Evolutionary conservation across 1,139 yeast genomes (phyloP).

Genomic region (Taiozyma onychis): DNA sequence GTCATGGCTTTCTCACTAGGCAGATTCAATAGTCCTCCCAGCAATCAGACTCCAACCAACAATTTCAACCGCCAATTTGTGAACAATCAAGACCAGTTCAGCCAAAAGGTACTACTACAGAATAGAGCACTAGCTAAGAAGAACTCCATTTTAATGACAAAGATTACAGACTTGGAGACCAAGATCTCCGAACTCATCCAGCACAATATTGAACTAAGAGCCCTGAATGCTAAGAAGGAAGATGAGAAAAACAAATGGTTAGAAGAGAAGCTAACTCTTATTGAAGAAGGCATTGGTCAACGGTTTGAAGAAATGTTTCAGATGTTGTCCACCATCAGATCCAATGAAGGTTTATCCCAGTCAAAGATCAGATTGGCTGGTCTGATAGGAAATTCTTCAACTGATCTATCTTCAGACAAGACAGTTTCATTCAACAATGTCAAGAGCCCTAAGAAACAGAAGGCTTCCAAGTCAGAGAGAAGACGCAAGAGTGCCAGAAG

Average conservation of each 20-base stretch:
- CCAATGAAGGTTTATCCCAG: slow-evolving; percentile 30
- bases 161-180: slow-evolving; percentile 45
- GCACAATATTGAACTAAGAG: slow-evolving; percentile 39
- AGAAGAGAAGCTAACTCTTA: slow-evolving; percentile 28
- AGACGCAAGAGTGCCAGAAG: slow-evolving; percentile 33
- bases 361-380: slow-evolving; percentile 12
- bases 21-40: slow-evolving; percentile 16
- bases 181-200: slow-evolving; percentile 40
- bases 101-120: slow-evolving; percentile 34
- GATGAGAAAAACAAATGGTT: slow-evolving; percentile 29
- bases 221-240: slow-evolving; percentile 28
- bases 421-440: slow-evolving; percentile 20
- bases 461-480: slow-evolving; percentile 20
- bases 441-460: slow-evolving; percentile 15
- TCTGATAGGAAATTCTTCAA: slow-evolving; percentile 4
- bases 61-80: slow-evolving; percentile 6
- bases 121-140: slow-evolving; percentile 51
- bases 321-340: slow-evolving; percentile 32
- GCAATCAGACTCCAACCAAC: slow-evolving; percentile 4
- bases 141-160: slow-evolving; percentile 45
- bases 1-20: slow-evolving; percentile 21
- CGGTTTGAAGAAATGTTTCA: slow-evolving; percentile 41
- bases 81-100: slow-evolving; percentile 9
- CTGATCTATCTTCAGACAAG: slow-evolving; percentile 13
- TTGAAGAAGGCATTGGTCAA: slow-evolving; percentile 38